These are phyloP conservation scores for Candida glucosophila DNA, from an alignment of 1,139 yeast genomes.

Conservation along the genomic window DNA sequence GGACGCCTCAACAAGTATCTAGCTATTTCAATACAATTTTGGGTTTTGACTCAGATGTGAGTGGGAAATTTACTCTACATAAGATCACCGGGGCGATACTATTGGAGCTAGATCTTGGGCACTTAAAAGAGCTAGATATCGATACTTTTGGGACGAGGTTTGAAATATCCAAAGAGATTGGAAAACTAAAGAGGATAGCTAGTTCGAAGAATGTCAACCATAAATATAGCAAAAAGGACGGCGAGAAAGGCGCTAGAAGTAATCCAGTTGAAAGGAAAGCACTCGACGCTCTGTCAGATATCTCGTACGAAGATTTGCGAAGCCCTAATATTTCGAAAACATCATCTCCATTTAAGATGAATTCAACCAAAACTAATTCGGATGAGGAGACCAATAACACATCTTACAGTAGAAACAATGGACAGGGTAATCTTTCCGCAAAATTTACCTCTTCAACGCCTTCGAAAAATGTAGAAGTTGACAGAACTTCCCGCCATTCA, in stretches of 20 bases:
- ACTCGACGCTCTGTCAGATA: constrained; percentile 2
- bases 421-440: constrained; percentile 12
- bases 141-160: constrained; percentile 91
- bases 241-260: not conserved
- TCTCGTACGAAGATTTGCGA: constrained; percentile 4
- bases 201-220: not conserved
- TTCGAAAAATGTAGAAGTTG: constrained; percentile 2
- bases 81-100: constrained; percentile 82
- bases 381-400: constrained; percentile 5
- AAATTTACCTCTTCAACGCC: constrained; percentile 6
- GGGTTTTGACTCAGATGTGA: constrained; percentile 67
- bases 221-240: constrained; percentile 1
- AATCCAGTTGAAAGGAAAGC: not conserved
- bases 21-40: constrained; percentile 57
- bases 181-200: constrained; percentile 38
- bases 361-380: constrained; percentile 5
- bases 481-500: constrained; percentile 17
- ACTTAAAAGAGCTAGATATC: constrained; percentile 85
- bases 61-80: constrained; percentile 77
- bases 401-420: constrained; percentile 4
- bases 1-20: constrained; percentile 86
- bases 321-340: constrained; percentile 5
- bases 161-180: constrained; percentile 85
- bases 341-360: constrained; percentile 4
- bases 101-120: constrained; percentile 75